Base-by-base conservation (phyloP, 192 early-diverging fungal genomes). In the Rhizophagus clarus region DNA sequence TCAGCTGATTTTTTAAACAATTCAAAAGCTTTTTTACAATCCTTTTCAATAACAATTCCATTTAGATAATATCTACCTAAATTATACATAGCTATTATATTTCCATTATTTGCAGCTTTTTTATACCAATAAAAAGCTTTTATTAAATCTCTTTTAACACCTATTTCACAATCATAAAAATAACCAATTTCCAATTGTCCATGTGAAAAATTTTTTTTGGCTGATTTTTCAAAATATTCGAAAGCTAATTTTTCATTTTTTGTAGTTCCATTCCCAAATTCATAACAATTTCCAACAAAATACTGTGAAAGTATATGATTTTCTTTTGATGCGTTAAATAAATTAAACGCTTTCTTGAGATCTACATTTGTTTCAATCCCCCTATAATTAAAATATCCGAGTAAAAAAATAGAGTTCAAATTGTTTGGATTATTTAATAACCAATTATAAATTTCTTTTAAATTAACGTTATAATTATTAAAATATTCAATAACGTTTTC, bases 111-210 rank as follows among this genome's bases (percentile, higher is more conserved):
- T 11, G 89, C 88, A 8, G 87, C 84, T 31, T 83, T 82, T 49
- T 81, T 80, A 61, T 86, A 89, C 85, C 93, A 93, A 22, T 87
- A 77, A 29, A 90, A 91, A 70, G 90, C 87, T 11, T 88, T 80
- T 74, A 87, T 76, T 78, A 78, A 49, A 74, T 90, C 87, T 24
- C 83, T 83, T n/a, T 83, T 79, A 3, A 87, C 72, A 2, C 95
- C 95, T 24, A 93, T 85, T 12, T 93, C 95, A 86, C 94, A 92
- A 76, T 93, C 93, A 79, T 92, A 95, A 61, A 93, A 86, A 79
- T 92, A 92, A 28, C 94, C 95, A 26, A 96, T 87, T 67, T 91
- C 90, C 78, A 93, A 93, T 62, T 94, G 92, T 17, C 93, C 95
- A 11, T 93, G 84, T 12, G 93, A 14, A 11, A 49, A 90, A 78